phyloP scores from a whole-genome alignment of 2,329 filamentous ascomycete genomes.

The Orbilia blumenaviensis region DNA sequence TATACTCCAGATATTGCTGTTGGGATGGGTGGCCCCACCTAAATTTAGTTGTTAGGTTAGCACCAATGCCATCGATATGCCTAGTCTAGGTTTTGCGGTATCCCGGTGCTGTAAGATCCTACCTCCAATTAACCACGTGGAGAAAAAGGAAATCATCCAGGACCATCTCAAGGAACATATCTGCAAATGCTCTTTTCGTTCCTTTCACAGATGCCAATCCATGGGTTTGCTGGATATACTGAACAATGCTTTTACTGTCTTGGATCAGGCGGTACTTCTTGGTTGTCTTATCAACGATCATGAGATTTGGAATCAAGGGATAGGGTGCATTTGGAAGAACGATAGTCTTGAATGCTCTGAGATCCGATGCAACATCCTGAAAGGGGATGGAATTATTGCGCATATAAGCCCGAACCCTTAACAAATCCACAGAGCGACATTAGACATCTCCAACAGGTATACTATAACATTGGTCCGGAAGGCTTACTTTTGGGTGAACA shows the following conservation, averaged over 20 bases:
- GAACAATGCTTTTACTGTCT: slow-evolving; percentile 40
- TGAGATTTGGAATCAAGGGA: slow-evolving; percentile 34
- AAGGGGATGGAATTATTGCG: slow-evolving; percentile 46
- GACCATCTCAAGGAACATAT: slow-evolving; percentile 43
- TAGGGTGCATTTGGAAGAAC: slow-evolving; percentile 46
- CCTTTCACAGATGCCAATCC: slow-evolving; percentile 3
- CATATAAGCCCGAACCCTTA: slow-evolving; percentile 40
- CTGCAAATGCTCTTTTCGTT: slow-evolving; percentile 28
- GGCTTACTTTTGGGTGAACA: slow-evolving; percentile 48
- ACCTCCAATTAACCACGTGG: slow-evolving; percentile 44
- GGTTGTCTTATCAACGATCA: slow-evolving; percentile 30
- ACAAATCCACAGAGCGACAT: neutral
- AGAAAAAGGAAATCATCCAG: slow-evolving; percentile 44
- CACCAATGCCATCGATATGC: neutral
- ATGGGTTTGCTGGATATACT: slow-evolving; percentile 30
- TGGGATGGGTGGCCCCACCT: slow-evolving; percentile 26
- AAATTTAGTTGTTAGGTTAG: neutral
- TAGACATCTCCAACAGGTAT: neutral
- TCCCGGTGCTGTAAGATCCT: neutral
- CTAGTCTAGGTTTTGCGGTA: too few species aligned
- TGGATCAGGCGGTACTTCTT: slow-evolving; percentile 33
- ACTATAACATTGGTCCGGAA: neutral
- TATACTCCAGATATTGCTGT: slow-evolving; percentile 44
- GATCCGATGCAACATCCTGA: slow-evolving; percentile 35
- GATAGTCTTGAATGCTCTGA: slow-evolving; percentile 31